Base-by-base conservation (phyloP, 129 eudicot species). In the Artemisia tridentata region DNA sequence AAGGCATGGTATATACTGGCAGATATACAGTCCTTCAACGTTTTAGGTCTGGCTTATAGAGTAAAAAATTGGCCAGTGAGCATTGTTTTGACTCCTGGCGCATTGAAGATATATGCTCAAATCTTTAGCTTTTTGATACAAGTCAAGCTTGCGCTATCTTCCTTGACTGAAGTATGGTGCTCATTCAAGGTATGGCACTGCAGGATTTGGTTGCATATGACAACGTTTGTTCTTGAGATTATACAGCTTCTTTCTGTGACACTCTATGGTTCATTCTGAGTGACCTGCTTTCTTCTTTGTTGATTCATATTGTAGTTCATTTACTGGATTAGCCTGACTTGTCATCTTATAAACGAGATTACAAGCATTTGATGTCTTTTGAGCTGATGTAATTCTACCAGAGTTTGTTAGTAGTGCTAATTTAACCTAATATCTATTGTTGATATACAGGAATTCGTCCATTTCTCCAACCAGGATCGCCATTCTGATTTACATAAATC, bases 51-150 rank as follows among this genome's bases (percentile, higher is more conserved):
- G 76, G 98, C 97, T 23, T 93, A 89, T 78, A 86, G 82, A 79
- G 91, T 93, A 46, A 96, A 93, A 46, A 96, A 93, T 74, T 93
- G 98, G 98, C 97, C 97, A 18, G 82, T 89, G 76, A 87, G 79
- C 75, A 93, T 93, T 62, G 83, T 93, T 67, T 78, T 93, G 86
- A 89, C 92, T 46, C 85, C 92, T 25, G 81, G 59, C 61, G 92
- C 96, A 51, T 65, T 93, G 81, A 80, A 81, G 57, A 89, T 85
- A 72, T 93, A 93, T 61, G 90, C 97, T 29, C 83, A 93, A 66
- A 93, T 93, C 69, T 93, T 93, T 79, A 89, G 84, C 72, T 93
- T 87, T 79, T 78, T 93, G 69, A 74, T 93, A 55, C 88, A 85
- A 84, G 86, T 93, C 78, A 93, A 93, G 81, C 92, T 93, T 76